Evolutionary conservation across 2,329 filamentous ascomycete genomes (phyloP).

Genomic region (Talaromyces verruculosus): DNA sequence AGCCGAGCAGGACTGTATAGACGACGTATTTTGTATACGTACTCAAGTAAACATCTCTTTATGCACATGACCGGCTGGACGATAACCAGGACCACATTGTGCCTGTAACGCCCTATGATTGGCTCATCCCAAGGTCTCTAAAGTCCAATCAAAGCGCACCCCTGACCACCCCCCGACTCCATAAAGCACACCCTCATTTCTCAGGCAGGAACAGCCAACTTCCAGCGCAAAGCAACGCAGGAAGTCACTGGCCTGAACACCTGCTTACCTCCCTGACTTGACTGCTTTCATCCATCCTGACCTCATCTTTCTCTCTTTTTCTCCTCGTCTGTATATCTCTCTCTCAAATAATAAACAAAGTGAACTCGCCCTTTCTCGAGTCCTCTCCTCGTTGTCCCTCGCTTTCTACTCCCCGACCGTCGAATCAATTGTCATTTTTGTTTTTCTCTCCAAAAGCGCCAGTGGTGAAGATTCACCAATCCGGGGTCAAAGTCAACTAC

Average conservation of each 20-base stretch:
- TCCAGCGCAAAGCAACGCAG: conserved; percentile 8
- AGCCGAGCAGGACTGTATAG: background rate
- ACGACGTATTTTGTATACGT: no score
- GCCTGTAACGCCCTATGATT: background rate
- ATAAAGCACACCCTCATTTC: conserved; percentile 20
- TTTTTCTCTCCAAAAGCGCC: background rate
- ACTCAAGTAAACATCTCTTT: background rate
- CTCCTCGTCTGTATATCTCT: conserved; percentile 16
- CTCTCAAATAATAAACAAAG: conserved; percentile 21
- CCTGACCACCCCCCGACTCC: conserved; percentile 8
- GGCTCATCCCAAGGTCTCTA: background rate
- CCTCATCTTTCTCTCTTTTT: conserved; percentile 21
- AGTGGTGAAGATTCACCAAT: conserved; percentile 8
- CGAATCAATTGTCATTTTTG: background rate
- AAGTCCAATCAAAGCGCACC: conserved; percentile 12
- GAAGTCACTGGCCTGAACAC: background rate
- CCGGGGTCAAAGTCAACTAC: background rate
- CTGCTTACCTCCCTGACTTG: conserved; percentile 18
- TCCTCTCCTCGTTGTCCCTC: conserved; percentile 11
- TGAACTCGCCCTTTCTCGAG: conserved; percentile 9
- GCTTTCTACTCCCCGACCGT: conserved; percentile 1
- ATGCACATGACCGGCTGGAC: background rate
- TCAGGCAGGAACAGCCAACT: conserved; percentile 19
- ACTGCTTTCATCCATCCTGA: conserved; percentile 21
- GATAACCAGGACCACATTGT: background rate